Evolutionary conservation across 106 monocot species (phyloP), one percentile per base, ranked within the genome.

Genomic region (Phalaenopsis equestris): DNA sequence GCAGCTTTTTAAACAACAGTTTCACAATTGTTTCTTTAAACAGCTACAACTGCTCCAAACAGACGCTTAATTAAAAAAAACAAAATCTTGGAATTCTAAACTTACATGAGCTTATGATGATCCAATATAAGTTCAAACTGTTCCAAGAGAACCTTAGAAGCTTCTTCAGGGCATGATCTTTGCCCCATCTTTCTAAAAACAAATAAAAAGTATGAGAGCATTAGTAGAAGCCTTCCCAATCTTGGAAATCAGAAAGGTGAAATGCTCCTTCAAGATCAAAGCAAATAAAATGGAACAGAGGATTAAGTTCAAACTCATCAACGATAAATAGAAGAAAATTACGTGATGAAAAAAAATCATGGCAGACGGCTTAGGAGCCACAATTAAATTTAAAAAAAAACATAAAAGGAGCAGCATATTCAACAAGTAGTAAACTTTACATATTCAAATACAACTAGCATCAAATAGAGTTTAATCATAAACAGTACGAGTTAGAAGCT

Each of bases 31-130:
- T 30, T 30, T 30, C 0, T 30, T 30, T 30, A 30, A 30, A 30
- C 0, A 30, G 30, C 30, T 30, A 30, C 30, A 30, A 30, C 30
- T 30, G 30, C 30, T 30, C 30, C 30, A 30, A 30, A 30, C 30
- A 30, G 30, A 30, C 30, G 30, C 30, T 0, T 30, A 30, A 30
- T 30, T 73, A 48, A 48, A 4, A 42, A 73, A 9, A 75, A 47
- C 15, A 48, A 17, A 75, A 21, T 47, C 47, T 30, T n/a, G 21
- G 2, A 52, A 76, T 6, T 48, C 21, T 49, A 46, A 52, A 23
- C 76, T 76, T 76, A 76, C 76, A 76, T 76, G 52, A 49, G 76
- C 42, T 23, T 47, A 76, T 76, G 41, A 36, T 76, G 76, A 49
- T 76, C 76, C 76, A 76, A 14, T 49, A 76, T 49, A 49, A 49